Base-by-base conservation (phyloP, 2,329 filamentous ascomycete genomes). In the Geoglossum cookeanum region DNA sequence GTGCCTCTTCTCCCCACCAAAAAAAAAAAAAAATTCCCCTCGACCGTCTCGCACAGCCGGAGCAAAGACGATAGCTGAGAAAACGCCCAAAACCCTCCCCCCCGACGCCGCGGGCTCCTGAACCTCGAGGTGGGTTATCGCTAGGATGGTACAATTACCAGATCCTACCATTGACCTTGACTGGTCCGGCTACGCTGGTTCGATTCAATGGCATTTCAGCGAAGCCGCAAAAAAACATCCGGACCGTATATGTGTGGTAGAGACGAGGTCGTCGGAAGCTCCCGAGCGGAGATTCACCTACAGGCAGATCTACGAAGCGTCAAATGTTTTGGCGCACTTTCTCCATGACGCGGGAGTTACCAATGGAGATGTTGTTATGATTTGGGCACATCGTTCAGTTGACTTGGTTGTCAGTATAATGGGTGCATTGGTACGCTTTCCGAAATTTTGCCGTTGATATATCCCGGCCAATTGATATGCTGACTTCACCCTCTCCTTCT, bases 291-390 rank as follows among this genome's bases (percentile, higher is more conserved):
- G 70, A 54, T 96, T 92, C 69, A 91, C 82, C 29, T 97, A 96
- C 69, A 75, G 75, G 62, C 87, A 94, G 65, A 95, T 97, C 66
- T 78, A 89, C 66, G 85, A 95, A 71, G 83, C 84, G 0, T 85
- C 87, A 33, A 94, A 94, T 67, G 75, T 80, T 17, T 69, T 96
- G 5, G 86, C 88, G 27, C 82, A 94, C 70, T 79, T 94, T 66
- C 76, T 96, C 22, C 78, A 85, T 57, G 75, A 83, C 55, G 76
- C 81, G 64, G 89, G 90, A 58, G 75, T 88, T 61, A 75, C 81
- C 59, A 75, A 81, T 62, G 89, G 88, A 7, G 89, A 97, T 66
- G 89, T 95, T 1, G 88, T 95, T 64, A 94, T 95, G 87, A 86
- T 92, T 61, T 96, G 83, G 66, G 87, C 87, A 58, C 79, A 95